Percentiles rank a stretch among this genome's conserved stretches.
Conservation (phyloP, 805 yeast species). For the Nadsonia fulvescens region DNA sequence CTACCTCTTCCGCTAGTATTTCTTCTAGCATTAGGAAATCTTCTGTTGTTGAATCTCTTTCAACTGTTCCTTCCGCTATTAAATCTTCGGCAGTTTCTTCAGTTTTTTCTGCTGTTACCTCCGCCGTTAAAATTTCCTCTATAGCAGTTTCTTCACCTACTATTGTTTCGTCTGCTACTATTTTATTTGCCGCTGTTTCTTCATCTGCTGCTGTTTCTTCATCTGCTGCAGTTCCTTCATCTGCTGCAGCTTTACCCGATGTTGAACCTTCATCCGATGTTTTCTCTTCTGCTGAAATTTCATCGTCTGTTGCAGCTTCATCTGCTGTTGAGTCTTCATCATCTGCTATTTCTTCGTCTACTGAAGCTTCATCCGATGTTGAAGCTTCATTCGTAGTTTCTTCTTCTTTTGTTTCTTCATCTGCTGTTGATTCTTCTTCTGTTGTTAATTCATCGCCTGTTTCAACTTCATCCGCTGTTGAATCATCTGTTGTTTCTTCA, state of each 20-base stretch:
- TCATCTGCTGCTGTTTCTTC: slow-evolving; percentile 1
- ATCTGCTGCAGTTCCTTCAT: neutral
- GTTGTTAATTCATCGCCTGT: neutral
- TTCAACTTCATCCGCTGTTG: neutral
- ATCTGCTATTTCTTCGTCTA: neutral
- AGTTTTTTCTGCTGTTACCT: slow-evolving; percentile 1
- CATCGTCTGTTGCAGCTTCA: neutral
- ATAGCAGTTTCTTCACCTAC: slow-evolving; percentile 1
- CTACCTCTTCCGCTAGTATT: too few species aligned
- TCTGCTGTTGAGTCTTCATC: neutral
- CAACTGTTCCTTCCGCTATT: too few species aligned
- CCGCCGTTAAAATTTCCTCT: slow-evolving; percentile 1
- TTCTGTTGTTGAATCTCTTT: too few species aligned
- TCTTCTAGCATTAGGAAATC: too few species aligned
- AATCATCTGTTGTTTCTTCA: neutral
- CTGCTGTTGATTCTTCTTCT: slow-evolving; percentile 1
- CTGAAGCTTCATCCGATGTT: too few species aligned
- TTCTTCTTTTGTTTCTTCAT: slow-evolving; percentile 7
- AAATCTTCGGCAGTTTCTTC: too few species aligned
- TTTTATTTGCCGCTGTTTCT: slow-evolving; percentile 2
- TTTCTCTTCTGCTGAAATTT: neutral
- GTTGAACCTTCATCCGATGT: neutral
- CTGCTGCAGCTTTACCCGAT: slow-evolving; percentile 1
- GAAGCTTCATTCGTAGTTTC: too few species aligned
- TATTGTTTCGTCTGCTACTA: slow-evolving; percentile 1